Percentiles rank a stretch among this genome's conserved stretches.
Conservation (phyloP, 1,139 yeast genomes). For the Saccharomyces pastorianus region DNA sequence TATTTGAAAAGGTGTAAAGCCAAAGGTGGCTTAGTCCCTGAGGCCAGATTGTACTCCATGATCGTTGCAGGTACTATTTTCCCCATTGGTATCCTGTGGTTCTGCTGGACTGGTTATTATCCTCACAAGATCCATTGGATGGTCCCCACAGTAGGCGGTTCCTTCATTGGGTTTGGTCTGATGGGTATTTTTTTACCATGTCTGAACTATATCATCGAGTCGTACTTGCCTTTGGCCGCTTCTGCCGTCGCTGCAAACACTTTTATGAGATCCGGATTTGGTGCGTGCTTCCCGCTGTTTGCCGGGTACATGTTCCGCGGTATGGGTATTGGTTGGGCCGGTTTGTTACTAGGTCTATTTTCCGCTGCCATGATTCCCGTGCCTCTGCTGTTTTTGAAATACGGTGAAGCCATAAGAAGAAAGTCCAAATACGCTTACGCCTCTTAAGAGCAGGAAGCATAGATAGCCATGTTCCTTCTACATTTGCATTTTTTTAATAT, state of each 20-base stretch:
- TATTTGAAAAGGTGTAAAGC: conserved; percentile 37
- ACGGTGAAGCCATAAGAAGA: conserved; percentile 51
- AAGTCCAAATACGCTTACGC: conserved; percentile 48
- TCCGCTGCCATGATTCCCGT: conserved; percentile 56
- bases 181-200: conserved; percentile 70
- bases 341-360: conserved; percentile 64
- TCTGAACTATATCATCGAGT: conserved; percentile 71
- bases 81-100: conserved; percentile 75
- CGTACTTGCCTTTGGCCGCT: conserved; percentile 73
- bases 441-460: conserved; percentile 25
- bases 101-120: conserved; percentile 78
- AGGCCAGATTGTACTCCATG: conserved; percentile 70
- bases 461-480: conserved; percentile 2
- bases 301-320: conserved; percentile 62
- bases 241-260: conserved; percentile 88
- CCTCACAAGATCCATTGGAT: conserved; percentile 67
- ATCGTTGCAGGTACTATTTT: conserved; percentile 58
- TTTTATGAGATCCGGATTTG: conserved; percentile 57
- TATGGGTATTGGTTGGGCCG: conserved; percentile 79
- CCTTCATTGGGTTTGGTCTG: conserved; percentile 66
- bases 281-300: conserved; percentile 76
- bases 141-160: conserved; percentile 72
- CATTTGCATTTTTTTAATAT: neutral
- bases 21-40: conserved; percentile 61
- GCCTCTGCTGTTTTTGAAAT: conserved; percentile 52